Conservation (phyloP, 805 yeast genomes). For the Candida ipomoeae region DNA sequence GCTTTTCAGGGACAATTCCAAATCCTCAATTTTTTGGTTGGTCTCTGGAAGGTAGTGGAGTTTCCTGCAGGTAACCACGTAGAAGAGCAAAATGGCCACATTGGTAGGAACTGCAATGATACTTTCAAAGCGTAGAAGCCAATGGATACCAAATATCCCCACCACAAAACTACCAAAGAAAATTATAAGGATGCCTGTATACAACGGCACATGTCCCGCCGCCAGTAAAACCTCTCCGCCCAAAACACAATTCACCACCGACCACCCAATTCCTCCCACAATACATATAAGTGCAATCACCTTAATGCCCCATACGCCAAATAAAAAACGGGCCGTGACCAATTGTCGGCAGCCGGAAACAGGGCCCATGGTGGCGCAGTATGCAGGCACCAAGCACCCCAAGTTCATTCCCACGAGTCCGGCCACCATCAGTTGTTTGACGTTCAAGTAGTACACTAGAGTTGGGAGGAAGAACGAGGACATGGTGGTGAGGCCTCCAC, state of each 20-base stretch:
- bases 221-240: slow-evolving; percentile 33
- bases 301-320: slow-evolving; percentile 35
- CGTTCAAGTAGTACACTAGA: slow-evolving; percentile 24
- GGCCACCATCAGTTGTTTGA: slow-evolving; percentile 26
- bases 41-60: slow-evolving; percentile 12
- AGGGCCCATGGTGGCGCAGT: slow-evolving; percentile 37
- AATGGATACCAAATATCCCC: slow-evolving; percentile 31
- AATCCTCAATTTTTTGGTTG: slow-evolving; percentile 7
- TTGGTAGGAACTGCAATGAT: slow-evolving; percentile 28
- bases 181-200: slow-evolving; percentile 19
- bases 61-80: slow-evolving; percentile 29
- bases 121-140: slow-evolving; percentile 28
- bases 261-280: slow-evolving; percentile 36
- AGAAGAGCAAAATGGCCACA: slow-evolving; percentile 27
- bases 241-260: slow-evolving; percentile 35
- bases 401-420: slow-evolving; percentile 28
- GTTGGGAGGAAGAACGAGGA: slow-evolving; percentile 34
- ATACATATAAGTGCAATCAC: slow-evolving; percentile 28
- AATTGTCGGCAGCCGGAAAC: slow-evolving; percentile 37
- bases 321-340: slow-evolving; percentile 33
- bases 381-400: slow-evolving; percentile 37
- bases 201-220: slow-evolving; percentile 7
- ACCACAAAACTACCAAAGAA: slow-evolving; percentile 25
- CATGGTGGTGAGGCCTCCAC: slow-evolving; percentile 39
- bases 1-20: slow-evolving; percentile 12